These are phyloP conservation scores for Daldinia caldariorum DNA, from an alignment of 495 filamentous ascomycete species.

Conservation along the genomic window DNA sequence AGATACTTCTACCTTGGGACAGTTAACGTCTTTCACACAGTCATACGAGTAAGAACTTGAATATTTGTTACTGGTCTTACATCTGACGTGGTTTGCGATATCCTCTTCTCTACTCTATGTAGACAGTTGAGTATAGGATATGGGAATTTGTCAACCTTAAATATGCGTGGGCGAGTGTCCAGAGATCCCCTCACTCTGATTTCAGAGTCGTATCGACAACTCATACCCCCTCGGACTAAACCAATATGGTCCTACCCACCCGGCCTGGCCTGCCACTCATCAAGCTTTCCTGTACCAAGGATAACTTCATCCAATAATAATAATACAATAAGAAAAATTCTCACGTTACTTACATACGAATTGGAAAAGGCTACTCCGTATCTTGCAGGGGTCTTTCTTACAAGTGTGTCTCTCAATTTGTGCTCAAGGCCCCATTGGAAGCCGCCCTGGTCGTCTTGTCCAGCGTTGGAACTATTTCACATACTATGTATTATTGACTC, in stretches of 20 bases:
- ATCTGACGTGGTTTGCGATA: neutral
- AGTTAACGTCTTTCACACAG: neutral
- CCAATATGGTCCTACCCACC: constrained; percentile 40
- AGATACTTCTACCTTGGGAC: neutral
- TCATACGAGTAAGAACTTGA: constrained; percentile 9
- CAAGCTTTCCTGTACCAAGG: constrained; percentile 31
- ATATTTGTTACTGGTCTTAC: neutral
- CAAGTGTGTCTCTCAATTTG: constrained; percentile 27
- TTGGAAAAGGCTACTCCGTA: neutral
- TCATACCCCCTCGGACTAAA: constrained; percentile 25
- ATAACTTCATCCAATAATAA: constrained; percentile 30
- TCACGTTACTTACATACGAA: constrained; percentile 24
- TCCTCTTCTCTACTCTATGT: neutral
- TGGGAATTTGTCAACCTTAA: neutral
- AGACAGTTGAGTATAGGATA: neutral
- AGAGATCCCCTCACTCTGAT: constrained; percentile 13
- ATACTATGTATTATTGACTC: constrained; percentile 15
- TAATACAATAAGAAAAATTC: constrained; percentile 10
- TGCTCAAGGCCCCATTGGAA: constrained; percentile 25
- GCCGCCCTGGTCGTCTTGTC: neutral
- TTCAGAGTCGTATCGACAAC: constrained; percentile 33
- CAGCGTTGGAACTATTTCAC: neutral
- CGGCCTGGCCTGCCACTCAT: constrained; percentile 27
- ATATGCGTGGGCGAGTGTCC: neutral
- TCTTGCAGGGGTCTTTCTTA: constrained; percentile 31